Base-by-base conservation (phyloP, 768 basidiomycete species). In the Lyophyllum semitale region DNA sequence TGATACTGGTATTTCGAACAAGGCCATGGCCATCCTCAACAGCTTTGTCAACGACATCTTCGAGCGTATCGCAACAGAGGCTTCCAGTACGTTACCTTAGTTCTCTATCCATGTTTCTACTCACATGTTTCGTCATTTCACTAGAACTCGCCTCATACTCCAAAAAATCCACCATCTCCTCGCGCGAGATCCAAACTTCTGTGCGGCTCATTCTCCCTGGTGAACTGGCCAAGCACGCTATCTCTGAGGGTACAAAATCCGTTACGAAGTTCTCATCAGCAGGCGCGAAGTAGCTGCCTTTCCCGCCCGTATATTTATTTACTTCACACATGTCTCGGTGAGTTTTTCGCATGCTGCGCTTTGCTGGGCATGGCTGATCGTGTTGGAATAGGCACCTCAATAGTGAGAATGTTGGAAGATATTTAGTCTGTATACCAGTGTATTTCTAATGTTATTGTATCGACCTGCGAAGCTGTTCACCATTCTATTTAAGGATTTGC, bases 81-180 rank as follows among this genome's bases (percentile, higher is more conserved):
- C 93, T 48, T 93, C 91, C 60, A 93, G 91, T 93, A 51, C 55
- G 89, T 63, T 33, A 47, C 38, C 0, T 8, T 44, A 30, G 30
- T 3, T 29, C 30, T 37, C 30, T 22, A 7, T 23, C n/a, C 11
- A 18, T 44, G 12, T 48, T 18, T 38, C 8, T 26, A 22, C 23
- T n/a, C 1, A 13, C 8, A 30, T 50, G 45, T 44, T 58, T 9
- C 32, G 3, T 35, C 29, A 17, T 8, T n/a, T n/a, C n/a, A n/a
- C 26, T 48, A 93, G 91, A 96, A 77, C 93, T 98, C 67, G 94
- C 95, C 53, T 84, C 93, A 1, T 98, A 98, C 83, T 97, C 95
- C 53, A 96, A 98, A 85, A 96, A 97, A 76, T 97, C 96, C 3
- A 98, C 96, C 41, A 98, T 98, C 72, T 96, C 95, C 18, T 97